Conservation (phyloP, 108 stramenopile genomes). For the Bacterosira constricta region DNA sequence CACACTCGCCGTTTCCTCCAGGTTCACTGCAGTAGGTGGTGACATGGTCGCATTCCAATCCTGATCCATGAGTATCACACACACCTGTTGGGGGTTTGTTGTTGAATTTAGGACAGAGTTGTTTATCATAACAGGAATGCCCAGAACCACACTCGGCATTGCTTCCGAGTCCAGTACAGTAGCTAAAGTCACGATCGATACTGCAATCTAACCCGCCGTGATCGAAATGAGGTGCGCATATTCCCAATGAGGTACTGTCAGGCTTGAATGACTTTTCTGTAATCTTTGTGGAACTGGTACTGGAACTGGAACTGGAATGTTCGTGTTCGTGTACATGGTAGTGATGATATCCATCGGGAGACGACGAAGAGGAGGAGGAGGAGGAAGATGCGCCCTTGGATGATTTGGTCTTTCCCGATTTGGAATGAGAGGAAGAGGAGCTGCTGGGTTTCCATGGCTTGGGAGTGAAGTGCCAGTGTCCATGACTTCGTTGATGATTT, state of each 20-base stretch:
- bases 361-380: too few relatives aligned
- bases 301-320: too few relatives aligned
- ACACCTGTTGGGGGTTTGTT: background rate
- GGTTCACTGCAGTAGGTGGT: background rate
- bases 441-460: too few relatives aligned
- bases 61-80: background rate
- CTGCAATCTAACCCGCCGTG: background rate
- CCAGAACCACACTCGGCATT: constrained; percentile 3
- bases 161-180: background rate
- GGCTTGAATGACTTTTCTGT: too few relatives aligned
- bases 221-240: background rate
- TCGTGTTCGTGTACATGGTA: too few relatives aligned
- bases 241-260: background rate
- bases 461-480: background rate
- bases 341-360: too few relatives aligned
- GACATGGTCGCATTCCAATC: constrained; percentile 7
- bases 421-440: too few relatives aligned
- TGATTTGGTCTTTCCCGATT: too few relatives aligned
- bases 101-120: background rate
- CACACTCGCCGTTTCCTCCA: background rate
- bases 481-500: background rate
- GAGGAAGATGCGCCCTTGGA: too few relatives aligned
- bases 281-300: too few relatives aligned
- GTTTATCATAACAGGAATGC: background rate
- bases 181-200: background rate